These are phyloP conservation scores for Protomyces arabidopsidicola DNA, from an alignment of 1,139 yeast species.

Conservation along the genomic window DNA sequence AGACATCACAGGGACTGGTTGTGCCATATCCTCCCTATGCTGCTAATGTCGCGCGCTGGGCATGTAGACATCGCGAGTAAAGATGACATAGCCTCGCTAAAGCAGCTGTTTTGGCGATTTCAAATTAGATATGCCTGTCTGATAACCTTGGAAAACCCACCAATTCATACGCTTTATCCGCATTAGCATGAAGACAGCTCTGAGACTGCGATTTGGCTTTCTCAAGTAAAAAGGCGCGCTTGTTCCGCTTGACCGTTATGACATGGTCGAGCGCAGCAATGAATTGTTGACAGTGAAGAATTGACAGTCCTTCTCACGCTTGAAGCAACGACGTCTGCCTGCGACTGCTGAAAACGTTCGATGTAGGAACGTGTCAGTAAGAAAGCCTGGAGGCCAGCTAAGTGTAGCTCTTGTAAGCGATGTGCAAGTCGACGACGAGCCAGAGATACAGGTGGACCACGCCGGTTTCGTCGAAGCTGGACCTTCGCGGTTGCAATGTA, in stretches of 20 bases:
- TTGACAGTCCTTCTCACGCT: slow-evolving; percentile 18
- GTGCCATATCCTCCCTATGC: not conserved
- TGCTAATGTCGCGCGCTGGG: not conserved
- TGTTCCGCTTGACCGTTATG: not conserved
- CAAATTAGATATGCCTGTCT: not conserved
- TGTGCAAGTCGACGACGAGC: no score
- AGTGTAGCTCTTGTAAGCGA: no score
- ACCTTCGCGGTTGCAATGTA: no score
- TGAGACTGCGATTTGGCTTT: not conserved
- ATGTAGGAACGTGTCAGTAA: no score
- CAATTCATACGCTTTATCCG: not conserved
- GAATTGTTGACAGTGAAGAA: slow-evolving; percentile 16
- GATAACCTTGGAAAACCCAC: not conserved
- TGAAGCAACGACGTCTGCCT: no score
- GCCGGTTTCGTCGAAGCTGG: no score
- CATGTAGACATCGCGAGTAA: not conserved
- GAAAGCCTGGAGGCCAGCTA: no score
- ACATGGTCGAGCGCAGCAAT: not conserved
- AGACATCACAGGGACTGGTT: not conserved
- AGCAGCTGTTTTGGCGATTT: not conserved
- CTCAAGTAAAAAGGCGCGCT: not conserved
- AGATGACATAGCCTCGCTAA: not conserved
- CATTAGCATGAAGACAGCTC: not conserved
- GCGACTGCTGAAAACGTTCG: no score
- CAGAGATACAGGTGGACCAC: no score